Evolutionary conservation across 768 basidiomycete species (phyloP).

Genomic region (Suillus subluteus): DNA sequence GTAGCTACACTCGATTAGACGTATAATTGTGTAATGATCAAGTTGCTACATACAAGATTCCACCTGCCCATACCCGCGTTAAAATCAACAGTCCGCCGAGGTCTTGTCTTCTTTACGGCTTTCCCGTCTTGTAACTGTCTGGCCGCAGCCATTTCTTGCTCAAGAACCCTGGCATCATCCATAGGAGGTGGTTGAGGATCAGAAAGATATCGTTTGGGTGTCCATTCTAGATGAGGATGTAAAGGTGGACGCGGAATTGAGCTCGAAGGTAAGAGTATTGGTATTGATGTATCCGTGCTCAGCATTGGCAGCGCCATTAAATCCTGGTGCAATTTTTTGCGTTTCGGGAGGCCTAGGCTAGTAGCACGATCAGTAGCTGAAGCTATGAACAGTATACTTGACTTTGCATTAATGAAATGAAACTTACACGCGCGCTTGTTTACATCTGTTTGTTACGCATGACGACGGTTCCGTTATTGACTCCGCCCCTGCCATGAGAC

Average conservation of each 20-base stretch:
- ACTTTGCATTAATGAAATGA: background rate
- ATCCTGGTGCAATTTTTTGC: background rate
- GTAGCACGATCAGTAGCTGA: background rate
- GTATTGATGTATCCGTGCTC: slow-evolving; percentile 39
- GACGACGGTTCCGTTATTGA: slow-evolving; percentile 18
- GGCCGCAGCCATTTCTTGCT: slow-evolving; percentile 78
- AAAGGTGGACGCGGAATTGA: slow-evolving; percentile 39
- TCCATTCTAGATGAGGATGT: slow-evolving; percentile 67
- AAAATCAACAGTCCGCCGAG: slow-evolving; percentile 94
- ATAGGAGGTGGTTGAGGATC: slow-evolving; percentile 75
- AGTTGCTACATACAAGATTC: slow-evolving; percentile 64
- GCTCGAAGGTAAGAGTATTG: slow-evolving; percentile 57
- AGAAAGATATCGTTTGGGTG: slow-evolving; percentile 67
- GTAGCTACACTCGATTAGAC: slow-evolving; percentile 47
- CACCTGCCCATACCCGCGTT: slow-evolving; percentile 87
- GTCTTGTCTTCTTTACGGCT: slow-evolving; percentile 87
- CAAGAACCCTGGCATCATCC: slow-evolving; percentile 75
- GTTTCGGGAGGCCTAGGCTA: background rate
- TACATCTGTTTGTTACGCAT: slow-evolving; percentile 19
- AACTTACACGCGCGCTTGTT: slow-evolving; percentile 14
- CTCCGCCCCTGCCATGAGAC: background rate
- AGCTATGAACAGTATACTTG: background rate
- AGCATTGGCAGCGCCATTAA: background rate
- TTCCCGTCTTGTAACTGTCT: slow-evolving; percentile 79
- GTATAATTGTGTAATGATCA: background rate